Conservation (phyloP, 106 monocot genomes). For the Acorus calamus region DNA sequence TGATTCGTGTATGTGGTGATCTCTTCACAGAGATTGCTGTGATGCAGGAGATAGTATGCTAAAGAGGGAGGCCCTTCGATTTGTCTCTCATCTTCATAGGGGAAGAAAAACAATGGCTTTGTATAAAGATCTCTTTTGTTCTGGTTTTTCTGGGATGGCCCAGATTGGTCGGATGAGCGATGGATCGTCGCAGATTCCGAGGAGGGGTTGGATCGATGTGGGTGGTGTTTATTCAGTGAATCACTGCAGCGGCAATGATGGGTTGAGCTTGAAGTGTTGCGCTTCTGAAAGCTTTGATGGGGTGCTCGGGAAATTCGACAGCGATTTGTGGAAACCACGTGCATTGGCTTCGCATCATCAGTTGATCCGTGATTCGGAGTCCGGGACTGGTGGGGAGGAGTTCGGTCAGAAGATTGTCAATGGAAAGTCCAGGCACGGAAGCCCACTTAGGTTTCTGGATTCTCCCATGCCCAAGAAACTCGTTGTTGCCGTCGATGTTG, state of each 20-base stretch:
- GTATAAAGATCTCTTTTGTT: background rate
- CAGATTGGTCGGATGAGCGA: slow-evolving; percentile 1
- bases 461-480: slow-evolving; percentile 25
- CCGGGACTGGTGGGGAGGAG: slow-evolving; percentile 4
- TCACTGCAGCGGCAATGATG: background rate
- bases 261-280: slow-evolving; percentile 37
- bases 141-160: slow-evolving; percentile 4
- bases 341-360: slow-evolving; percentile 19
- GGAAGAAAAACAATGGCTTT: slow-evolving; percentile 14
- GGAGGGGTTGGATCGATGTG: background rate
- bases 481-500: slow-evolving; percentile 87
- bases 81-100: slow-evolving; percentile 2
- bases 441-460: slow-evolving; percentile 25
- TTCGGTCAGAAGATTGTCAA: slow-evolving; percentile 20
- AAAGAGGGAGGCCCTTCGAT: slow-evolving; percentile 3
- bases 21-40: no score
- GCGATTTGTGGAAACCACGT: slow-evolving; percentile 16
- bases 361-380: slow-evolving; percentile 15
- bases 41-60: slow-evolving; percentile 20
- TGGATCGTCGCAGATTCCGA: background rate
- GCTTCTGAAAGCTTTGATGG: slow-evolving; percentile 20
- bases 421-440: slow-evolving; percentile 30
- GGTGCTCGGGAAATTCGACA: slow-evolving; percentile 15
- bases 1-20: background rate
- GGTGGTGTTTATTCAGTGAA: background rate